Percentiles rank a stretch among this genome's conserved stretches.
Evolutionary conservation across 768 basidiomycete species (phyloP).

Genomic region (Pisolithus orientalis): DNA sequence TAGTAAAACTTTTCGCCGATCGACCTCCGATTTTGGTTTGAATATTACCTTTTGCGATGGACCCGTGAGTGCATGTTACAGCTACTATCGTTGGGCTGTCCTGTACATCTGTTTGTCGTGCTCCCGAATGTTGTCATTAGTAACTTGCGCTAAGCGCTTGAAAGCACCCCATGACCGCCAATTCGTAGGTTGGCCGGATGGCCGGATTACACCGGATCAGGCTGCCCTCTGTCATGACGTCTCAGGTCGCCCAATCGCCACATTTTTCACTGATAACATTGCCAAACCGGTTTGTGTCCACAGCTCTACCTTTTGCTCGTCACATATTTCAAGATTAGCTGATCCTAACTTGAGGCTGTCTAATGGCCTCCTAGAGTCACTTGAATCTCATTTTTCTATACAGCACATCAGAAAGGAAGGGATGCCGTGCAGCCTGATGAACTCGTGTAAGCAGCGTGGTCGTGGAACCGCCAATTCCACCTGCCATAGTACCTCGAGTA

Average conservation of each 20-base stretch:
- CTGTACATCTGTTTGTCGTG: too few species aligned
- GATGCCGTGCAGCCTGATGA: slow-evolving; percentile 32
- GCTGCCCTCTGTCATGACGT: background rate
- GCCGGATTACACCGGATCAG: background rate
- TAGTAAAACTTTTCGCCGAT: background rate
- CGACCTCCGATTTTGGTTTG: background rate
- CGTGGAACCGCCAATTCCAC: slow-evolving; percentile 24
- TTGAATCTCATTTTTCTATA: slow-evolving; percentile 31
- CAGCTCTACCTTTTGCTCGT: background rate
- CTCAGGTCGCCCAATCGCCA: background rate
- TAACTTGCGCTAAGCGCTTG: too few species aligned
- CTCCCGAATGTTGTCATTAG: too few species aligned
- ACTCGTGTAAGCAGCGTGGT: slow-evolving; percentile 32
- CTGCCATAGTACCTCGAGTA: slow-evolving; percentile 15
- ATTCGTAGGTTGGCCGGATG: too few species aligned
- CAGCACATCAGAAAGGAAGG: slow-evolving; percentile 31
- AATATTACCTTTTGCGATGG: background rate
- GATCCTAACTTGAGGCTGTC: slow-evolving; percentile 13
- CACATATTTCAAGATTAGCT: slow-evolving; percentile 8
- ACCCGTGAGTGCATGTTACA: background rate
- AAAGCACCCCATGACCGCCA: too few species aligned
- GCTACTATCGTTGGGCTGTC: background rate
- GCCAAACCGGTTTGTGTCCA: too few species aligned
- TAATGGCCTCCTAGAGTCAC: slow-evolving; percentile 29
- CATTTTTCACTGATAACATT: too few species aligned